Percentiles rank a stretch among this genome's conserved stretches.
phyloP scores from a whole-genome alignment of 257 asterid genomes.

The Solanum neorickii region DNA sequence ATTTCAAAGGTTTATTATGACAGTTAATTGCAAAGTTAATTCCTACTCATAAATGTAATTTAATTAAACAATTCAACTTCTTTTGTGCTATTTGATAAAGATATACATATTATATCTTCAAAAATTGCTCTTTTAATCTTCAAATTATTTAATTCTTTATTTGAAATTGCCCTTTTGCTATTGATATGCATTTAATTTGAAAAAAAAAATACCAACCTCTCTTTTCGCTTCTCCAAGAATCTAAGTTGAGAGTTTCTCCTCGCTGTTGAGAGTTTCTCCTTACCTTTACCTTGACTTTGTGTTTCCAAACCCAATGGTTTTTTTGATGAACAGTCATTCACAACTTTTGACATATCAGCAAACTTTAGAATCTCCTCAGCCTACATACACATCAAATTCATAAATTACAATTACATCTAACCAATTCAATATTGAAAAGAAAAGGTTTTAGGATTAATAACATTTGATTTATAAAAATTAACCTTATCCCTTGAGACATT shows the following conservation, averaged over 20 bases:
- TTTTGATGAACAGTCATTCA: not conserved
- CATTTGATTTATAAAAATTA: too few species aligned
- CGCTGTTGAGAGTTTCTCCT: too few species aligned
- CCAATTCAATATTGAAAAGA: not conserved
- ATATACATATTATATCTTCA: not conserved
- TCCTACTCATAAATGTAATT: not conserved
- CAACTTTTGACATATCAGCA: not conserved
- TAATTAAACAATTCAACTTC: not conserved
- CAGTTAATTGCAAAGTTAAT: not conserved
- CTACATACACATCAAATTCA: not conserved
- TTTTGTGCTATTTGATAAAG: not conserved
- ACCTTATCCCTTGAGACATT: not conserved
- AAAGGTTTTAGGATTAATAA: not conserved
- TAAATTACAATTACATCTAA: too few species aligned
- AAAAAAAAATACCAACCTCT: not conserved
- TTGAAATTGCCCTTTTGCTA: not conserved
- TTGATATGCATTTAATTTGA: too few species aligned
- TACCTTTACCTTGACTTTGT: too few species aligned
- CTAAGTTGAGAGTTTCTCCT: not conserved
- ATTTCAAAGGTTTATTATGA: not conserved
- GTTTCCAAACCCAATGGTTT: not conserved
- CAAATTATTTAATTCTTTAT: not conserved
- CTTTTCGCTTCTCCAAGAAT: not conserved
- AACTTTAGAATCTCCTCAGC: not conserved
- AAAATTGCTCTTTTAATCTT: not conserved